Percentiles rank a stretch among this genome's conserved stretches.
These are phyloP conservation scores for Trichoderma virens DNA, from an alignment of 495 filamentous ascomycete species.

Conservation along the genomic window DNA sequence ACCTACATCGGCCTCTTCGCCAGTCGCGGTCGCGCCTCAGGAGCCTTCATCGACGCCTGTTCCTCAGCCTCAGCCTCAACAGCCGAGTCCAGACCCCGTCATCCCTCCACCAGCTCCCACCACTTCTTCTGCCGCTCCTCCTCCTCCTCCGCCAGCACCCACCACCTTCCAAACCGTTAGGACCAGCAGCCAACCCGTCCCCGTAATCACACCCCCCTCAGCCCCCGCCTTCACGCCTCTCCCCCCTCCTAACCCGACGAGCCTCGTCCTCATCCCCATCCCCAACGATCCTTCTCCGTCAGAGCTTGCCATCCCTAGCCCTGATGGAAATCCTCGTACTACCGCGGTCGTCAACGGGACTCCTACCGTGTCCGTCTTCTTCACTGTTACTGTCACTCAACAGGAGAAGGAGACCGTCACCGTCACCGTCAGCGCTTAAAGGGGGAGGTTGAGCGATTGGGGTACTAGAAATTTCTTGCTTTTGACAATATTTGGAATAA, in stretches of 20 bases:
- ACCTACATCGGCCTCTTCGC: background rate
- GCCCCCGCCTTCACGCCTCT: background rate
- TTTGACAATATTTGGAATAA: too few species aligned
- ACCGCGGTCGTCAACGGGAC: background rate
- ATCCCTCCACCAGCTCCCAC: too few species aligned
- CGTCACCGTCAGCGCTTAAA: background rate
- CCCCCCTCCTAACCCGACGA: background rate
- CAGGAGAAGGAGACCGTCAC: constrained; percentile 4
- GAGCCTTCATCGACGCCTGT: background rate
- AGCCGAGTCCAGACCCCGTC: too few species aligned
- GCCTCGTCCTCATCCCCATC: constrained; percentile 3
- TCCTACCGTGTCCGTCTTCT: background rate
- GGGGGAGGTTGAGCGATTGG: background rate
- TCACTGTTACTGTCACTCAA: constrained; percentile 9
- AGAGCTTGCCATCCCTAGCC: background rate
- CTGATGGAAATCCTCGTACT: background rate
- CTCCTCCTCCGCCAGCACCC: background rate
- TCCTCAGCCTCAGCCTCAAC: background rate
- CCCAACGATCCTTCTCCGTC: background rate
- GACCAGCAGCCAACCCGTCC: background rate
- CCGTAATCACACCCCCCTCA: background rate
- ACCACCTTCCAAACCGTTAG: background rate
- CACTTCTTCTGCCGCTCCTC: background rate
- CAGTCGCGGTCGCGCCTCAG: too few species aligned
- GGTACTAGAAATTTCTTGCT: background rate